These are phyloP conservation scores for Silybum marianum DNA, from an alignment of 129 eudicot genomes.

Conservation along the genomic window DNA sequence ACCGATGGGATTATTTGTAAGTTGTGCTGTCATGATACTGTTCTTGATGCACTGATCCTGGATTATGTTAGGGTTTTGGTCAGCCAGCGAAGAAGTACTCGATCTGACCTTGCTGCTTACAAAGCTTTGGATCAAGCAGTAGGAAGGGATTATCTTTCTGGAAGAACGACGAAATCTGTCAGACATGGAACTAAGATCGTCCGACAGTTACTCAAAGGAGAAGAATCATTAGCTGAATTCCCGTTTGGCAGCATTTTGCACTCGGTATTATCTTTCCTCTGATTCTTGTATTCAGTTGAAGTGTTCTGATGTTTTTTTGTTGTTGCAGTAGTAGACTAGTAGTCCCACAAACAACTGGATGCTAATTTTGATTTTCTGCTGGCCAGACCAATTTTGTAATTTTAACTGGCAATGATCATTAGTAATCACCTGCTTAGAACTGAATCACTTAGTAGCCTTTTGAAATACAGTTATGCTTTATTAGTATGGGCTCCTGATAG, in stretches of 20 bases:
- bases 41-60: conserved; percentile 75
- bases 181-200: conserved; percentile 31
- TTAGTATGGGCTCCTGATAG: background rate
- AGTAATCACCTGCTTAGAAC: conserved; percentile 2
- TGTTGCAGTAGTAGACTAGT: background rate
- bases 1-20: conserved; percentile 79
- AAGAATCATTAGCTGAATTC: conserved; percentile 89
- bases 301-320: conserved; percentile 2
- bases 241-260: conserved; percentile 86
- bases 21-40: conserved; percentile 71
- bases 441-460: conserved; percentile 10
- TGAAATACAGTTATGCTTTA: conserved; percentile 7
- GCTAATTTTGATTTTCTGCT: background rate
- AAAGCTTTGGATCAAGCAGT: conserved; percentile 59
- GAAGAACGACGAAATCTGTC: conserved; percentile 37
- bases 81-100: conserved; percentile 64
- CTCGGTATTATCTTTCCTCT: conserved; percentile 54
- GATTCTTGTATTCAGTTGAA: background rate
- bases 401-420: background rate
- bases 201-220: conserved; percentile 60
- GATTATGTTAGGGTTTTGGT: conserved; percentile 84
- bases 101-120: conserved; percentile 64
- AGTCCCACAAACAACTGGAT: conserved; percentile 11
- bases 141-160: conserved; percentile 46
- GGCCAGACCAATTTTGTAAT: background rate